These are phyloP conservation scores for Gossypium stocksii DNA, from an alignment of 345 rosid species.

Conservation along the genomic window DNA sequence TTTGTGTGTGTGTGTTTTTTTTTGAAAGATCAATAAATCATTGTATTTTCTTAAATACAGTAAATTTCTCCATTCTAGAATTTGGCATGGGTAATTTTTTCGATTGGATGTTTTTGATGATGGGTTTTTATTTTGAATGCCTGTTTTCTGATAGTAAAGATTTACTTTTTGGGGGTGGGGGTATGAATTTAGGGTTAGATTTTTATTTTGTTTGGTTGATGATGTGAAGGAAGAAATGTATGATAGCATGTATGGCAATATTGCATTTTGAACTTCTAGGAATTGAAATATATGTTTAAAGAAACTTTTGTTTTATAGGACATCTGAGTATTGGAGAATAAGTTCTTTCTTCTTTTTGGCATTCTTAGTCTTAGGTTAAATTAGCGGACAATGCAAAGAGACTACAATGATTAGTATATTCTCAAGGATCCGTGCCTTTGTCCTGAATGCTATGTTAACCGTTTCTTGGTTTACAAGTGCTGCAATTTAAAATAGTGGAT, in stretches of 20 bases:
- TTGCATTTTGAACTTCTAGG: not conserved
- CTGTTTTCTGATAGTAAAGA: not conserved
- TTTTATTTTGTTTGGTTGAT: not conserved
- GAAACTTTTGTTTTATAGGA: not conserved
- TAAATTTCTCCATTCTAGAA: not conserved
- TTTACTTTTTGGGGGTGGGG: not conserved
- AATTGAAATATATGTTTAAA: not conserved
- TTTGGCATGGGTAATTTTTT: not conserved
- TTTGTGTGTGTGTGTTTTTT: not conserved
- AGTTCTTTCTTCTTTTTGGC: not conserved
- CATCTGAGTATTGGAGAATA: not conserved
- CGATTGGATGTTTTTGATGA: not conserved
- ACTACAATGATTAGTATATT: no score
- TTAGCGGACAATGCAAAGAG: not conserved
- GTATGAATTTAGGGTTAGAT: not conserved
- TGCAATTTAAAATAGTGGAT: not conserved
- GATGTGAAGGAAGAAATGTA: not conserved
- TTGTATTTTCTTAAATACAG: not conserved
- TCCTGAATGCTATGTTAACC: not conserved
- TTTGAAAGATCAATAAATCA: not conserved
- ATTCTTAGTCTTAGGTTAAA: not conserved
- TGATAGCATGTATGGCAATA: not conserved
- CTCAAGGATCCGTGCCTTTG: not conserved
- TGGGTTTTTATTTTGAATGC: not conserved
- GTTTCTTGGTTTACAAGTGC: not conserved